These are phyloP conservation scores for Trichoderma aggressivum DNA, from an alignment of 2,329 filamentous ascomycete species.

Conservation along the genomic window DNA sequence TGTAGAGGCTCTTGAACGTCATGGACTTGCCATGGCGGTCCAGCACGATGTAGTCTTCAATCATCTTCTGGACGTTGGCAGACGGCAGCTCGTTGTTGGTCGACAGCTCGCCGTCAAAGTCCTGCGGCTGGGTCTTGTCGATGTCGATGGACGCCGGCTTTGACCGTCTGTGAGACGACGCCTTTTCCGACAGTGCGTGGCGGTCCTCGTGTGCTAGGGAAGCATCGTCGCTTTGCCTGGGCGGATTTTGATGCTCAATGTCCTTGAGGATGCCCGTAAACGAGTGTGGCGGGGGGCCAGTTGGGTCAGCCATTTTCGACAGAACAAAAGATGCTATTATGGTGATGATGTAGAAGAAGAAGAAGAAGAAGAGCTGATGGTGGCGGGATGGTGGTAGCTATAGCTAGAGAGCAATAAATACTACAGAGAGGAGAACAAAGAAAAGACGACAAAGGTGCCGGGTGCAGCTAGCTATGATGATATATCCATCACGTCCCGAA, in stretches of 20 bases:
- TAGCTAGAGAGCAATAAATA: not conserved
- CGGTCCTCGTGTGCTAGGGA: not conserved
- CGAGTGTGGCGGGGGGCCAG: not conserved
- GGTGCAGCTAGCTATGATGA: not conserved
- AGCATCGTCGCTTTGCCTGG: not conserved
- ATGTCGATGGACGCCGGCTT: conserved; percentile 31
- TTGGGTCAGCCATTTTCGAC: not conserved
- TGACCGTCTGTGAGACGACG: conserved; percentile 12
- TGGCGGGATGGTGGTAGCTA: not conserved
- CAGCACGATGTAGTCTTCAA: conserved; percentile 56
- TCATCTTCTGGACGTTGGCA: conserved; percentile 44
- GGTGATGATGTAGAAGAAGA: not conserved
- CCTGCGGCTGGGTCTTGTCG: conserved; percentile 41
- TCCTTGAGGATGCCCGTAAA: conserved; percentile 13
- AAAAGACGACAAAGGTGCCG: not conserved
- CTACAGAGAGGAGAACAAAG: not conserved
- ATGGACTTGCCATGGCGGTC: conserved; percentile 58
- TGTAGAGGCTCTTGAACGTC: conserved; percentile 62
- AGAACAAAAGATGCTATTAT: not conserved
- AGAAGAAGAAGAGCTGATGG: not conserved
- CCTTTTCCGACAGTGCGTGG: not conserved
- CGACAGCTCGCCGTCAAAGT: conserved; percentile 55
- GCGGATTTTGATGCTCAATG: not conserved
- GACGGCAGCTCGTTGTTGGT: conserved; percentile 56
- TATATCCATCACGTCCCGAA: not conserved